A percentile compares a stretch with the other conserved stretches of the same genome.
Evolutionary conservation across 2,329 filamentous ascomycete genomes (phyloP).

Genomic region (Botryotinia calthae): DNA sequence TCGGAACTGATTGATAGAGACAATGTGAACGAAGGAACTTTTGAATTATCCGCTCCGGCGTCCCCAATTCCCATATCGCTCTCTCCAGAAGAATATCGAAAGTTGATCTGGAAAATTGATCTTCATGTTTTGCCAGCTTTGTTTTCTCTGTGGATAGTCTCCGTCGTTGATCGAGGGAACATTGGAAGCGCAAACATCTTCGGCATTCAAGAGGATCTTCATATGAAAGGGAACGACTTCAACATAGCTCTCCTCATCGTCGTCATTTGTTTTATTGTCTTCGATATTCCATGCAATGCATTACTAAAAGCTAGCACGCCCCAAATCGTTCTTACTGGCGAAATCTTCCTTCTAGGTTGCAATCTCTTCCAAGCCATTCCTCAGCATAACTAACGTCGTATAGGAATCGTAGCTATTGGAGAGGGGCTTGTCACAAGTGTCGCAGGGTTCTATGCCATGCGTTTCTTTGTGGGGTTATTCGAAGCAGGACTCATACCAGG

Average conservation of each 20-base stretch:
- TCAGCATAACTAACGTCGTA: neutral
- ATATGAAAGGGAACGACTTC: neutral
- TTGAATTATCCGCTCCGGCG: neutral
- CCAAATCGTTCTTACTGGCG: neutral
- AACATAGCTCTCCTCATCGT: neutral
- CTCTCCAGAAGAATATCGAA: neutral
- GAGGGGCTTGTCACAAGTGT: neutral
- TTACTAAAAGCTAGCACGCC: neutral
- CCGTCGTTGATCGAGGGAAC: neutral
- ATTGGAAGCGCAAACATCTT: neutral
- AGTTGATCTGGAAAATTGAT: conserved; percentile 3
- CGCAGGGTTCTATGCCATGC: neutral
- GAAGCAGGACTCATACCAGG: neutral
- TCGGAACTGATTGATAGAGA: neutral
- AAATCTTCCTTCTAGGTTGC: neutral
- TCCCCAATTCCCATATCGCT: neutral
- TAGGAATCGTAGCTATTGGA: neutral
- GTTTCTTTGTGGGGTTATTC: neutral
- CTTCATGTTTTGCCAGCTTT: conserved; percentile 1
- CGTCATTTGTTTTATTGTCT: neutral
- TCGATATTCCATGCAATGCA: neutral
- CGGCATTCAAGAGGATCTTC: neutral
- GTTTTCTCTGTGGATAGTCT: neutral
- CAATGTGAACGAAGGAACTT: neutral
- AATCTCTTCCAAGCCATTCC: neutral